phyloP scores from a whole-genome alignment of 2,329 filamentous ascomycete genomes.

The Claviceps monticola region DNA sequence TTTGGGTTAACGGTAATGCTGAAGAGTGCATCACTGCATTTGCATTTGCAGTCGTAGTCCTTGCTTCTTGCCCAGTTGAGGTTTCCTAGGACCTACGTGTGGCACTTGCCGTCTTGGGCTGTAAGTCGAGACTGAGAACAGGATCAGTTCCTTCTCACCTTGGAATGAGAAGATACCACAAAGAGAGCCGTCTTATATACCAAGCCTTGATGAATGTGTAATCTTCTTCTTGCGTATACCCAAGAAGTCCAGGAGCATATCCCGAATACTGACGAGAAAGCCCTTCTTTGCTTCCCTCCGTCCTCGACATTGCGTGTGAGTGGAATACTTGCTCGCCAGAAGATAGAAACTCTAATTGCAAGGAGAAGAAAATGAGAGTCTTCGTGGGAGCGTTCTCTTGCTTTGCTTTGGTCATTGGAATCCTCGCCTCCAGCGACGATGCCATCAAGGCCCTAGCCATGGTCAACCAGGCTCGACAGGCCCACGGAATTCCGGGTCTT shows the following conservation, averaged over 20 bases:
- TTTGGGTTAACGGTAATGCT: too few relatives aligned
- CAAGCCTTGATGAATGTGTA: background rate
- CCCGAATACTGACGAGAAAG: background rate
- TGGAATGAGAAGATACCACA: background rate
- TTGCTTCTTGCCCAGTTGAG: background rate
- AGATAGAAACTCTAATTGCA: background rate
- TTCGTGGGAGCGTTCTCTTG: conserved; percentile 1
- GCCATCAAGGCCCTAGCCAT: conserved; percentile 13
- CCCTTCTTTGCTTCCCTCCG: background rate
- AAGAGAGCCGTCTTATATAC: background rate
- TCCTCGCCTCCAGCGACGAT: conserved; percentile 11
- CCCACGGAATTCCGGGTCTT: conserved; percentile 15
- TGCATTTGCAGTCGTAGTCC: too few relatives aligned
- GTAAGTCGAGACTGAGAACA: background rate
- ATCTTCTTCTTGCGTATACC: background rate
- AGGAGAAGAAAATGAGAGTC: conserved; percentile 3
- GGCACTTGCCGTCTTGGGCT: conserved; percentile 1
- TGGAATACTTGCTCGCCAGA: background rate
- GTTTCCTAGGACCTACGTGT: background rate
- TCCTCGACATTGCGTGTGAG: background rate
- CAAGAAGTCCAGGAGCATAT: background rate
- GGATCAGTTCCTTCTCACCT: conserved; percentile 3
- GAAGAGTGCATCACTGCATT: too few relatives aligned
- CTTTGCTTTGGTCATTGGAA: conserved; percentile 4
- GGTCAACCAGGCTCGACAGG: conserved; percentile 19